Evolutionary conservation across 2,329 filamentous ascomycete genomes (phyloP).

Genomic region (Sarocladium brachiariae): DNA sequence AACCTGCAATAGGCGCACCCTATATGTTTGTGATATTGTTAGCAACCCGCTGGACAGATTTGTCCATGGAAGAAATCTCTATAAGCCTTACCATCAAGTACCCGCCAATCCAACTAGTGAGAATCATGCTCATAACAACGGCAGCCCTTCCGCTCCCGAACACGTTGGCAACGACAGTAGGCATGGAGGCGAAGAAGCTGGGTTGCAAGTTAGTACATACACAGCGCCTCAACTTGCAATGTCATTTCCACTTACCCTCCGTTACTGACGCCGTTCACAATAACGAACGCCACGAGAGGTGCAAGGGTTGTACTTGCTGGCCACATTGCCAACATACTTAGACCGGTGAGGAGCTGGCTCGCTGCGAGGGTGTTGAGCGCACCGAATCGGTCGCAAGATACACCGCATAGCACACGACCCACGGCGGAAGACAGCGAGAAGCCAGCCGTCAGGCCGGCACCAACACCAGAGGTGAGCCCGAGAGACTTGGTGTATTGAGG

Average conservation of each 20-base stretch:
- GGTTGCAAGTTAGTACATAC: not conserved
- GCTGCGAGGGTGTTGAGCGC: conserved; percentile 48
- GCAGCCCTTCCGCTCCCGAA: conserved; percentile 49
- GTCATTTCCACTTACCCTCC: conserved; percentile 29
- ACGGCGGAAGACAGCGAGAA: conserved; percentile 56
- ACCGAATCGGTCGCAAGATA: conserved; percentile 46
- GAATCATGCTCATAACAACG: conserved; percentile 55
- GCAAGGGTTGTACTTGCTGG: conserved; percentile 48
- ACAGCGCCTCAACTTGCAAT: not conserved
- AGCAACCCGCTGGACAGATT: too few species aligned
- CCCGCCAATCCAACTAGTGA: conserved; percentile 53
- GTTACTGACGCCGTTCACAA: conserved; percentile 54
- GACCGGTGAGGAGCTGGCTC: conserved; percentile 42
- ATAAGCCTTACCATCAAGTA: conserved; percentile 47
- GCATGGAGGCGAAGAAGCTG: conserved; percentile 56
- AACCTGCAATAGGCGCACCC: conserved; percentile 54
- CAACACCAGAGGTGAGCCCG: conserved; percentile 43
- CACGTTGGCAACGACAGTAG: conserved; percentile 53
- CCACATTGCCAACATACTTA: conserved; percentile 57
- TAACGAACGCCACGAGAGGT: conserved; percentile 48
- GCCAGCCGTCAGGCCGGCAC: conserved; percentile 51
- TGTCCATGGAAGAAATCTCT: too few species aligned
- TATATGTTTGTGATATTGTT: conserved; percentile 18
- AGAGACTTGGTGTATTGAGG: conserved; percentile 45
- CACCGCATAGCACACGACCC: conserved; percentile 48